A percentile compares a stretch with the other conserved stretches of the same genome.
Evolutionary conservation across 2,329 filamentous ascomycete genomes (phyloP).

Genomic region (Aureobasidium vineae): DNA sequence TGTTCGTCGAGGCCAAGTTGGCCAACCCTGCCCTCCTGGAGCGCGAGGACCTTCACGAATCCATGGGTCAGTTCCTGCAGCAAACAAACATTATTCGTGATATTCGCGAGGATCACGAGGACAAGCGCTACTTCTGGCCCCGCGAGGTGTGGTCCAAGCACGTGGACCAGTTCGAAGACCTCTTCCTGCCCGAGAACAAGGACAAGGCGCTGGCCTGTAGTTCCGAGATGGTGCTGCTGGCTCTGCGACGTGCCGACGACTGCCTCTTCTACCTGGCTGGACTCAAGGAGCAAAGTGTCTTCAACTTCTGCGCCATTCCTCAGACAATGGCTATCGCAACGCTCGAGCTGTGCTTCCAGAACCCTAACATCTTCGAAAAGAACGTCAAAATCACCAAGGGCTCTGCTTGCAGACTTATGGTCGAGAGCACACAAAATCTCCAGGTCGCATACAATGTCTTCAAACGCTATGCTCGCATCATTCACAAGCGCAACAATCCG

Average conservation of each 20-base stretch:
- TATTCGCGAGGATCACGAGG: slow-evolving; percentile 82
- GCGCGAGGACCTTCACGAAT: slow-evolving; percentile 78
- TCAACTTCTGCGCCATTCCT: slow-evolving; percentile 98
- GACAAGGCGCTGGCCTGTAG: slow-evolving; percentile 78
- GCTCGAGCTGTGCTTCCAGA: slow-evolving; percentile 86
- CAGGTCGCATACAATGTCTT: slow-evolving; percentile 78
- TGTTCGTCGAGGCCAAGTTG: slow-evolving; percentile 84
- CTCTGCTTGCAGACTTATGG: slow-evolving; percentile 87
- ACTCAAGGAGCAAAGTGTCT: slow-evolving; percentile 91
- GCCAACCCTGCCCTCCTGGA: slow-evolving; percentile 82
- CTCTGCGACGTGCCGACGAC: slow-evolving; percentile 81
- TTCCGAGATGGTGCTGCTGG: slow-evolving; percentile 92
- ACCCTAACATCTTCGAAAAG: slow-evolving; percentile 76
- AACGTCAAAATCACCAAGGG: slow-evolving; percentile 98
- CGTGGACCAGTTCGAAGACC: slow-evolving; percentile 81
- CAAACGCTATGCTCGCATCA: slow-evolving; percentile 70
- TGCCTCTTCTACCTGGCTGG: slow-evolving; percentile 98
- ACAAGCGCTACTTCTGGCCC: slow-evolving; percentile 90
- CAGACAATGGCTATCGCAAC: slow-evolving; percentile 98
- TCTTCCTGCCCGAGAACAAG: slow-evolving; percentile 78
- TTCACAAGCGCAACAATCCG: slow-evolving; percentile 92
- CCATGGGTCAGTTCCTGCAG: slow-evolving; percentile 96
- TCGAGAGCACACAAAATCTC: slow-evolving; percentile 88
- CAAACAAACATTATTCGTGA: slow-evolving; percentile 99
- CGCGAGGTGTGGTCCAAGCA: slow-evolving; percentile 97